Percentiles rank a stretch among this genome's conserved stretches.
Conservation (phyloP, 2,329 filamentous ascomycete genomes). For the Sporothrix variecibatus region DNA sequence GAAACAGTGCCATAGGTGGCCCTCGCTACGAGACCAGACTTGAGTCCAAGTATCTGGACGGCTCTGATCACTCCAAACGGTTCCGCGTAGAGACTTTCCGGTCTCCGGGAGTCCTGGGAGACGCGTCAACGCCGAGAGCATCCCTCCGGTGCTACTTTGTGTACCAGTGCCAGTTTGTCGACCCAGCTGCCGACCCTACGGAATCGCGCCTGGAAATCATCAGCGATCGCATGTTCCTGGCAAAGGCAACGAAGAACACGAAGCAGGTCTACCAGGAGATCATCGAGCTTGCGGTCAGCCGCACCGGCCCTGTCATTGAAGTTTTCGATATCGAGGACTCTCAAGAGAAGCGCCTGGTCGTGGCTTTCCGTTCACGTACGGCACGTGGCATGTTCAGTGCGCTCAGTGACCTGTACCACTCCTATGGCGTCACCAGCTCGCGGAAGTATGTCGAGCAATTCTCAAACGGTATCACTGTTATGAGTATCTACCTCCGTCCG, state of each 20-base stretch:
- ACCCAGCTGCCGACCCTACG: conserved; percentile 69
- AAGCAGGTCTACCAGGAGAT: conserved; percentile 95
- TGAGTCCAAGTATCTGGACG: conserved; percentile 92
- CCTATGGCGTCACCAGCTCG: conserved; percentile 94
- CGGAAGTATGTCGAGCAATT: conserved; percentile 99
- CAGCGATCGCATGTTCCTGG: conserved; percentile 89
- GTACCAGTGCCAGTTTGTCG: conserved; percentile 90
- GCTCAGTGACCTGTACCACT: conserved; percentile 94
- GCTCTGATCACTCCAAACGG: conserved; percentile 67
- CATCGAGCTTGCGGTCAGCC: conserved; percentile 77
- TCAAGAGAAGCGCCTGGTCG: conserved; percentile 88
- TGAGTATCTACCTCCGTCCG: conserved; percentile 90
- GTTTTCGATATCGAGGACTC: conserved; percentile 93
- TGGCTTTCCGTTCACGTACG: conserved; percentile 92
- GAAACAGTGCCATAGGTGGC: conserved; percentile 71
- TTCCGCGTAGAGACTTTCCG: conserved; percentile 98
- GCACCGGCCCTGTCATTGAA: conserved; percentile 94
- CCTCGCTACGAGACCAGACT: conserved; percentile 93
- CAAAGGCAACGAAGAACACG: conserved; percentile 94
- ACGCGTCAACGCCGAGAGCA: conserved; percentile 64
- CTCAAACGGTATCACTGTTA: conserved; percentile 95
- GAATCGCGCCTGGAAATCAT: conserved; percentile 92
- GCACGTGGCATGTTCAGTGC: conserved; percentile 94
- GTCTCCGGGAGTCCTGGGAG: conserved; percentile 77
- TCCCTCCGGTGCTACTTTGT: conserved; percentile 97